Percentiles rank a stretch among this genome's conserved stretches.
Conservation (phyloP, 164 flowering plant genomes). For the Saururus chinensis region DNA sequence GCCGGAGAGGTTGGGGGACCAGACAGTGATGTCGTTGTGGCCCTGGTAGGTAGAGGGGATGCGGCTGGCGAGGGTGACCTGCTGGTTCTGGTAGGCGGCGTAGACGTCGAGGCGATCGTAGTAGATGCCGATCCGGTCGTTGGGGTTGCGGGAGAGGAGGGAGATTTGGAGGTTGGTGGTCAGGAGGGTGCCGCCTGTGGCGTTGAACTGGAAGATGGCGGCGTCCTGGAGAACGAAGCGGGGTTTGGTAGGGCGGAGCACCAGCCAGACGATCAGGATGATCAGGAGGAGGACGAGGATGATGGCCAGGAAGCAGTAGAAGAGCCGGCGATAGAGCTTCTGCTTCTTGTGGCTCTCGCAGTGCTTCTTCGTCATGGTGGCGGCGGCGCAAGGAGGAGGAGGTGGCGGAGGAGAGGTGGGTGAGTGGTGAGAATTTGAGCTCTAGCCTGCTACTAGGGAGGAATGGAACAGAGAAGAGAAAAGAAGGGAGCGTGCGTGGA, state of each 20-base stretch:
- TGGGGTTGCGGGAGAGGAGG: slow-evolving; percentile 10
- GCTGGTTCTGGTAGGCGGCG: slow-evolving; percentile 12
- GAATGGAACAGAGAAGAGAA: too few relatives aligned
- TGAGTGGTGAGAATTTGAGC: background rate
- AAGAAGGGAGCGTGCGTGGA: too few relatives aligned
- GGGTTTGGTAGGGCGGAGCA: slow-evolving; percentile 13
- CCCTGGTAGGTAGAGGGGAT: slow-evolving; percentile 7
- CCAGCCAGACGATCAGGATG: slow-evolving; percentile 5
- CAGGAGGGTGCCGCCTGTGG: slow-evolving; percentile 4
- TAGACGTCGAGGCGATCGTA: slow-evolving; percentile 9
- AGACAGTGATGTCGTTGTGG: slow-evolving; percentile 7
- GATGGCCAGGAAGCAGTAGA: slow-evolving; percentile 1
- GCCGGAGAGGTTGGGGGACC: slow-evolving; percentile 10
- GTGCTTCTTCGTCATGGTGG: slow-evolving; percentile 2
- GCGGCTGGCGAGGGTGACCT: slow-evolving; percentile 7
- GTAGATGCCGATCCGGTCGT: slow-evolving; percentile 15
- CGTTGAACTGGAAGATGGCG: slow-evolving; percentile 10
- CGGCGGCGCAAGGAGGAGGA: background rate
- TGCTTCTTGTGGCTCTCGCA: slow-evolving; percentile 6
- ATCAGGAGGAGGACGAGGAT: slow-evolving; percentile 2
- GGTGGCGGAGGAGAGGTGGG: background rate
- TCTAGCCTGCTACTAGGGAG: too few relatives aligned
- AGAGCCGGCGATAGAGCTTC: slow-evolving; percentile 6
- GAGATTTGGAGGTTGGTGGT: slow-evolving; percentile 7
- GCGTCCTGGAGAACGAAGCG: slow-evolving; percentile 11